A percentile compares a stretch with the other conserved stretches of the same genome.
Conservation (phyloP, 148 eudicot species). For the Arbutus unedo region DNA sequence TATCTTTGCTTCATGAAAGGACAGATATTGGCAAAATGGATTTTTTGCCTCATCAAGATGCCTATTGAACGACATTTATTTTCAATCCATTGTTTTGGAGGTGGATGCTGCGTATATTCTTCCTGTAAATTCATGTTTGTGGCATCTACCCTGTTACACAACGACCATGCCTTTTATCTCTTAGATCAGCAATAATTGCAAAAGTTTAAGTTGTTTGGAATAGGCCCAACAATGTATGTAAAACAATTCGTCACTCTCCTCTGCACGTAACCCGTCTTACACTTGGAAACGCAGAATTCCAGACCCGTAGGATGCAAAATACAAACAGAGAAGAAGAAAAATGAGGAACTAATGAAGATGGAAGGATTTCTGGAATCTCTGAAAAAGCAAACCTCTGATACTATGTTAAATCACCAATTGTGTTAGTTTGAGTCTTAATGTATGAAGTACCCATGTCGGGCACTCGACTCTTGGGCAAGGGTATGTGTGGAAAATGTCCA, state of each 20-base stretch:
- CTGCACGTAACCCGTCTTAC: not conserved
- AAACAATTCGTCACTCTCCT: not conserved
- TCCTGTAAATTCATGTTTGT: not conserved
- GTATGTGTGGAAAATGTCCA: not conserved
- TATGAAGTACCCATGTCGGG: not conserved
- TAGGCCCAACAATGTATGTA: not conserved
- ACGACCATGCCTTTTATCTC: not conserved
- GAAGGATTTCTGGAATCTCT: not conserved
- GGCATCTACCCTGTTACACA: not conserved
- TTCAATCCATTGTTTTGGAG: not conserved
- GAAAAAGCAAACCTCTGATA: not conserved
- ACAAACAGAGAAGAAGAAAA: not conserved
- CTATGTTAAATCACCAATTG: not conserved
- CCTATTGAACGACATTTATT: not conserved
- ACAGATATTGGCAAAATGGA: not conserved
- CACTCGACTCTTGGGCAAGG: not conserved
- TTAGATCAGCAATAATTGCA: not conserved
- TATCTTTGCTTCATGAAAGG: not conserved
- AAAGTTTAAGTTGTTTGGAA: not conserved
- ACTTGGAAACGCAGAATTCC: not conserved
- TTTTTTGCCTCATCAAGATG: not conserved
- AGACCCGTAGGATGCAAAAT: not conserved
- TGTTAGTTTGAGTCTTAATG: constrained; percentile 3
- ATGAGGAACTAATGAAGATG: not conserved
- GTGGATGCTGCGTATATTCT: not conserved